Conservation (phyloP, 2,329 filamentous ascomycete species). For the Fusarium haematococcum region DNA sequence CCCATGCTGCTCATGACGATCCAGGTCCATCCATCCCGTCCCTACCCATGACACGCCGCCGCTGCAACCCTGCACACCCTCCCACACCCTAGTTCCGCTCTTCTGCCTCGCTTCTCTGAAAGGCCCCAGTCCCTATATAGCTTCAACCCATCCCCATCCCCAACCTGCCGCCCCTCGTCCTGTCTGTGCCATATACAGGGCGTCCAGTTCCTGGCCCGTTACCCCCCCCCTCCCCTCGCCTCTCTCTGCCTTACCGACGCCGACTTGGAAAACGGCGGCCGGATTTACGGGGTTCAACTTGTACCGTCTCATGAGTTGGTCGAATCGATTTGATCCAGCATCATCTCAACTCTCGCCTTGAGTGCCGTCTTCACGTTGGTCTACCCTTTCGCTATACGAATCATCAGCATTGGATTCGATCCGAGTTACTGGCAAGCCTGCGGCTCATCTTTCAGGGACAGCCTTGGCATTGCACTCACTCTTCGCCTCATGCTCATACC, state of each 20-base stretch:
- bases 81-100: conserved; percentile 20
- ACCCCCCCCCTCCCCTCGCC: conserved; percentile 10
- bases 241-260: conserved; percentile 13
- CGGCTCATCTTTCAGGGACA: background rate
- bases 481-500: background rate
- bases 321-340: conserved; percentile 7
- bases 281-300: conserved; percentile 16
- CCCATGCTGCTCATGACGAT: conserved; percentile 33
- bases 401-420: background rate
- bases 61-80: conserved; percentile 19
- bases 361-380: conserved; percentile 37
- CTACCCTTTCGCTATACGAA: background rate
- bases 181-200: conserved; percentile 38
- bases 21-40: conserved; percentile 21
- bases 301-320: background rate
- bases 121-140: conserved; percentile 45
- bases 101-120: conserved; percentile 16
- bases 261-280: conserved; percentile 24
- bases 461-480: background rate
- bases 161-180: conserved; percentile 30
- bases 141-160: conserved; percentile 37
- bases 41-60: conserved; percentile 8
- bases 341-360: conserved; percentile 13
- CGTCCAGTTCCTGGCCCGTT: conserved; percentile 41
- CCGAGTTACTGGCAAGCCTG: background rate